phyloP scores from a whole-genome alignment of 169 alveolate species.

The Cyclospora cayetanensis region DNA sequence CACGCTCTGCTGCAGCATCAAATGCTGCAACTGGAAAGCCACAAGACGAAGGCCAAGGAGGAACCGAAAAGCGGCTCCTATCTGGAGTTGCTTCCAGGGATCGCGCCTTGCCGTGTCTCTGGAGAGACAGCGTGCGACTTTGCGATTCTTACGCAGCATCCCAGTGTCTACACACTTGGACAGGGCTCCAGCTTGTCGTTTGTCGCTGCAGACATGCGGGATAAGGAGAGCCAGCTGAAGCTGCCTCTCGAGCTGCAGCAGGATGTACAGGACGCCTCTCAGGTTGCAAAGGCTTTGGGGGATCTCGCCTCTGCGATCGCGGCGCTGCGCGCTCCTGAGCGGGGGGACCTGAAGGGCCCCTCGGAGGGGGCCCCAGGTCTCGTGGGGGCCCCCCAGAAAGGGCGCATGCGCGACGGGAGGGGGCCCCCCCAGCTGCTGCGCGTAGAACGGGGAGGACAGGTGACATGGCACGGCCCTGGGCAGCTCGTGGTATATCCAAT shows the following conservation, averaged over 20 bases:
- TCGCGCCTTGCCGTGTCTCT: background rate
- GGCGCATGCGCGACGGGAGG: background rate
- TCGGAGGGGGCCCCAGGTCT: slow-evolving; percentile 65
- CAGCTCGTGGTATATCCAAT: slow-evolving; percentile 79
- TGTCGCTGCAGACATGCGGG: background rate
- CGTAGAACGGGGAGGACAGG: slow-evolving; percentile 81
- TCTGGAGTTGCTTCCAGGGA: background rate
- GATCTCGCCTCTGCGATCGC: background rate
- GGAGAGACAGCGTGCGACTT: slow-evolving; percentile 66
- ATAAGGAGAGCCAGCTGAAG: slow-evolving; percentile 65
- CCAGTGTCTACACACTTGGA: slow-evolving; percentile 80
- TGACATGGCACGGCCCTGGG: slow-evolving; percentile 82
- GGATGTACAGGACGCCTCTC: background rate
- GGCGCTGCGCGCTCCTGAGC: background rate
- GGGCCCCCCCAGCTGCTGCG: slow-evolving; percentile 70
- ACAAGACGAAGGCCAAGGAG: background rate
- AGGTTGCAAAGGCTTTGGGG: background rate
- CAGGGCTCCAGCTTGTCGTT: slow-evolving; percentile 54
- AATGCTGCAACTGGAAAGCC: background rate
- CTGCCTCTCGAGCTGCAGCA: slow-evolving; percentile 49
- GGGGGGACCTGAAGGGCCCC: slow-evolving; percentile 18
- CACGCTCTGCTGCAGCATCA: slow-evolving; percentile 7
- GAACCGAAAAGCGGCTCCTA: background rate
- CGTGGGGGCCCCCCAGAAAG: slow-evolving; percentile 6
- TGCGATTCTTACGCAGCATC: slow-evolving; percentile 77